A percentile compares a stretch with the other conserved stretches of the same genome.
These are phyloP conservation scores for Rosa hybrid DNA, from an alignment of 331 rosid species.

Conservation along the genomic window DNA sequence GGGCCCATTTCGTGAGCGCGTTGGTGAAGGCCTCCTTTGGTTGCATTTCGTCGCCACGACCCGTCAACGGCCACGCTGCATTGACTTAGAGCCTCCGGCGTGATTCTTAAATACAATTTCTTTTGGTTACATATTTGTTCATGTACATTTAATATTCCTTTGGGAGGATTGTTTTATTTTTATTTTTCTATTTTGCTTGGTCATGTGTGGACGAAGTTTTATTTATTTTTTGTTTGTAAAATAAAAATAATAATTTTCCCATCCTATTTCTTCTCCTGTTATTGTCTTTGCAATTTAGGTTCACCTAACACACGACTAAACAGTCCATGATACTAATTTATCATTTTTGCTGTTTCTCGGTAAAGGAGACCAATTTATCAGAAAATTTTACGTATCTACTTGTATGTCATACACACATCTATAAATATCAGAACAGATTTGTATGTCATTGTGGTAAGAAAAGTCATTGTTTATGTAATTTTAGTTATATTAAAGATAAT, in stretches of 20 bases:
- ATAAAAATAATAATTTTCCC: neutral
- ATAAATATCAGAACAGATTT: too few species aligned
- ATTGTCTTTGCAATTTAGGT: neutral
- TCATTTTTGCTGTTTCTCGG: too few species aligned
- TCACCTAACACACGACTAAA: neutral
- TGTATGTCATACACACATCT: too few species aligned
- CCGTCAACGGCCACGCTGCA: neutral
- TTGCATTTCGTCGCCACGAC: slow-evolving; percentile 17
- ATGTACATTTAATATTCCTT: neutral
- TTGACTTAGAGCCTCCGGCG: neutral
- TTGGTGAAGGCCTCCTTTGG: slow-evolving; percentile 34
- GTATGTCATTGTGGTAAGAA: too few species aligned
- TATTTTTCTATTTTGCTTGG: slow-evolving; percentile 11
- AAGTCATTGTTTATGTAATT: too few species aligned
- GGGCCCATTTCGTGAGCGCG: slow-evolving; percentile 30
- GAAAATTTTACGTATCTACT: too few species aligned
- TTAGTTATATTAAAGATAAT: too few species aligned
- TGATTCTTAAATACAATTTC: neutral
- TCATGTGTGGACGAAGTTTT: neutral
- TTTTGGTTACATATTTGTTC: neutral
- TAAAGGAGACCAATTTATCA: too few species aligned
- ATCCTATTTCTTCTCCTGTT: neutral
- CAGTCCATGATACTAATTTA: neutral
- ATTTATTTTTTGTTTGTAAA: neutral
- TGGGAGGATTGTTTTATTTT: neutral